Conservation (phyloP, 331 rosid species). For the Pyrus hybrid region DNA sequence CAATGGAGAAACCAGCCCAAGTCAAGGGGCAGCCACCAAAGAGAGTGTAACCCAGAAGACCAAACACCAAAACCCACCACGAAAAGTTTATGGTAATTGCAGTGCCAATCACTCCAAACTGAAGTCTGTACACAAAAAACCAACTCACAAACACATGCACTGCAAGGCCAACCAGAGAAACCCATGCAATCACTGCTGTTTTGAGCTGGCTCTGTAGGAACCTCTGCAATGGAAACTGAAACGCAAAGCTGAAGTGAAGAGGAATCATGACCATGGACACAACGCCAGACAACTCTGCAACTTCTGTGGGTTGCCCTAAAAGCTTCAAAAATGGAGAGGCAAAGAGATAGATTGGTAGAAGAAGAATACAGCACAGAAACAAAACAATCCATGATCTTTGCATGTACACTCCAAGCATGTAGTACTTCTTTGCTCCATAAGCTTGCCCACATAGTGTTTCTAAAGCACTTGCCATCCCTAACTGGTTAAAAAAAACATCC, state of each 20-base stretch:
- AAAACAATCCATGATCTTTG: slow-evolving; percentile 60
- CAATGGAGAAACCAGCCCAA: slow-evolving; percentile 66
- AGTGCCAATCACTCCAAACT: slow-evolving; percentile 44
- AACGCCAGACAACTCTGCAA: slow-evolving; percentile 43
- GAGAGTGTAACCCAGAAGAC: slow-evolving; percentile 28
- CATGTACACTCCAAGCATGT: slow-evolving; percentile 59
- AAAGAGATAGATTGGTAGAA: slow-evolving; percentile 32
- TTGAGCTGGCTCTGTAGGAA: slow-evolving; percentile 54
- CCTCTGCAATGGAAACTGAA: slow-evolving; percentile 50
- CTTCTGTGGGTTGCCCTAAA: slow-evolving; percentile 41
- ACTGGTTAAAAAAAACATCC: slow-evolving; percentile 11
- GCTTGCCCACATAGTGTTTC: slow-evolving; percentile 77
- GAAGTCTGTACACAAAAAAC: slow-evolving; percentile 36
- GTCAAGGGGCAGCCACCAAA: slow-evolving; percentile 59
- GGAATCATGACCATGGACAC: slow-evolving; percentile 41
- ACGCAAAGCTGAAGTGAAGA: slow-evolving; percentile 38
- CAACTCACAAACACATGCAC: slow-evolving; percentile 33
- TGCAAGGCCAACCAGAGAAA: slow-evolving; percentile 17
- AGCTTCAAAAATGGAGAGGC: slow-evolving; percentile 40
- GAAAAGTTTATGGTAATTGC: slow-evolving; percentile 40
- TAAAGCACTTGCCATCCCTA: slow-evolving; percentile 72
- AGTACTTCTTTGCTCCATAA: slow-evolving; percentile 49
- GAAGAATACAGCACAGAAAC: slow-evolving; percentile 21
- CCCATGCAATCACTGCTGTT: slow-evolving; percentile 29
- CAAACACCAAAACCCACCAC: slow-evolving; percentile 50